phyloP scores from a whole-genome alignment of 768 basidiomycete genomes.

The Trametes cubensis region DNA sequence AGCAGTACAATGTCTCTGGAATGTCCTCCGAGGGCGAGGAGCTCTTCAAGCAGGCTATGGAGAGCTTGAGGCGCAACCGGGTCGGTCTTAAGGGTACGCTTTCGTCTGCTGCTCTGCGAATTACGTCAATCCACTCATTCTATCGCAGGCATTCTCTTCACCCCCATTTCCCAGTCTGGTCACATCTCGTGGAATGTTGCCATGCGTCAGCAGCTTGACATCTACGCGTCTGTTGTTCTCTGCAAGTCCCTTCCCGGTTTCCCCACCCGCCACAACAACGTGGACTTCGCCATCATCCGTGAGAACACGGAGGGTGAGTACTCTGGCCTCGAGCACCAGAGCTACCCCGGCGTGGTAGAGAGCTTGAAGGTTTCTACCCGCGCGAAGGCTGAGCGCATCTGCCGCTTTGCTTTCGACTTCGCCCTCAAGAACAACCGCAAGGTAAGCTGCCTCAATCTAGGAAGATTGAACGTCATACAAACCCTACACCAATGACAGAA shows the following conservation, averaged over 20 bases:
- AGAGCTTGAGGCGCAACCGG: slow-evolving; percentile 94
- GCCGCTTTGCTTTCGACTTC: slow-evolving; percentile 98
- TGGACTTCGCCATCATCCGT: slow-evolving; percentile 99
- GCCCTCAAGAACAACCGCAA: slow-evolving; percentile 98
- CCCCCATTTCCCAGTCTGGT: slow-evolving; percentile 92
- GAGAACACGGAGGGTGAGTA: slow-evolving; percentile 99
- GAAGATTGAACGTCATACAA: background rate
- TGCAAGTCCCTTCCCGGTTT: slow-evolving; percentile 98
- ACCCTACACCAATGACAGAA: slow-evolving; percentile 61
- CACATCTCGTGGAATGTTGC: slow-evolving; percentile 99
- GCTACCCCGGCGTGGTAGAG: slow-evolving; percentile 98
- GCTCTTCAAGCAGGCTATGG: slow-evolving; percentile 97
- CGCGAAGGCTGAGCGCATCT: slow-evolving; percentile 94
- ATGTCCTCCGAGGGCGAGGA: slow-evolving; percentile 93
- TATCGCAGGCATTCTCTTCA: slow-evolving; percentile 89
- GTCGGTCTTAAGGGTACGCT: slow-evolving; percentile 93
- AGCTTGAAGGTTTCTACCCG: slow-evolving; percentile 96
- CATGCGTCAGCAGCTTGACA: slow-evolving; percentile 99
- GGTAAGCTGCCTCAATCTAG: slow-evolving; percentile 43
- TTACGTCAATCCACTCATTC: background rate
- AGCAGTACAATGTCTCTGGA: slow-evolving; percentile 97
- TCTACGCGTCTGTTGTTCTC: slow-evolving; percentile 96
- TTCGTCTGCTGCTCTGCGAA: background rate
- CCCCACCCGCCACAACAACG: slow-evolving; percentile 93
- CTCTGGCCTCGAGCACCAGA: slow-evolving; percentile 97